These are phyloP conservation scores for Penicillium malachiteum DNA, from an alignment of 495 filamentous ascomycete genomes.

Conservation along the genomic window DNA sequence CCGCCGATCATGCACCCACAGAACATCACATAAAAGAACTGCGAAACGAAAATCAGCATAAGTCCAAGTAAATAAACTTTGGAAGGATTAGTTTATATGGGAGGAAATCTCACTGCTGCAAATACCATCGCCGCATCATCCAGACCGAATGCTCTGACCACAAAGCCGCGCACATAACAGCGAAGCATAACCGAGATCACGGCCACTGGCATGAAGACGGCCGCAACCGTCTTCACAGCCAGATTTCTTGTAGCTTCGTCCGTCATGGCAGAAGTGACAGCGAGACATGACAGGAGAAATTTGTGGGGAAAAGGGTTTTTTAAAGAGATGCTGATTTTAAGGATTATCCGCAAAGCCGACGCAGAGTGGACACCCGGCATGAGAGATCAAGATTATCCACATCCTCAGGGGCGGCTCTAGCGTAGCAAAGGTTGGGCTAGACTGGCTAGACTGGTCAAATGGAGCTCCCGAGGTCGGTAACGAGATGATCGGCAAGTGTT, in stretches of 20 bases:
- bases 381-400: constrained; percentile 1
- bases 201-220: constrained; percentile 39
- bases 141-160: constrained; percentile 45
- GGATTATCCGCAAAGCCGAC: constrained; percentile 3
- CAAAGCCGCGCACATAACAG: constrained; percentile 40
- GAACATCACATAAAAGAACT: constrained; percentile 40
- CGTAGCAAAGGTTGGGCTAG: not conserved
- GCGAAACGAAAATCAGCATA: too few species aligned
- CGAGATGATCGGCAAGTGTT: constrained; percentile 1
- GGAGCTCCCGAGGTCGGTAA: not conserved
- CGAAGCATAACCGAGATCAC: constrained; percentile 36
- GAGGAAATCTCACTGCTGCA: constrained; percentile 23
- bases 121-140: constrained; percentile 44
- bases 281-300: constrained; percentile 2
- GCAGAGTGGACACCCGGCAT: not conserved
- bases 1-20: constrained; percentile 42
- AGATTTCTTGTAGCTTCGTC: constrained; percentile 26
- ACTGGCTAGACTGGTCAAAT: constrained; percentile 4
- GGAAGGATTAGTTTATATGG: too few species aligned
- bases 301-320: constrained; percentile 12
- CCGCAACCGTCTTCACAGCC: constrained; percentile 35
- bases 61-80: too few species aligned
- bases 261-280: constrained; percentile 3
- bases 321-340: not conserved
- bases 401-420: constrained; percentile 15